A percentile compares a stretch with the other conserved stretches of the same genome.
Conservation (phyloP, 306 rosid species). For the Quercus robur region DNA sequence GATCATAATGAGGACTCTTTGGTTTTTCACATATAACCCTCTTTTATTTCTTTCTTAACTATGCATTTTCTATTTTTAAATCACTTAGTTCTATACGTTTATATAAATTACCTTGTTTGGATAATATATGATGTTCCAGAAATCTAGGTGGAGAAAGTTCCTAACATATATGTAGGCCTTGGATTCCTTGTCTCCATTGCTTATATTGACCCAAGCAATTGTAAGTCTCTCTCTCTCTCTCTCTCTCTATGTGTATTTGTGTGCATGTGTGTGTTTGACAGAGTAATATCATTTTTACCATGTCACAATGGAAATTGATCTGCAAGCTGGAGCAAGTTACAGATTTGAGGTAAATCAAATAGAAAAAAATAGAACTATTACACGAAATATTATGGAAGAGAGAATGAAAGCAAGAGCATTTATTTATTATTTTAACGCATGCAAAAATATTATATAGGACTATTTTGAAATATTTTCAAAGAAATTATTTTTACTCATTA, state of each 20-base stretch:
- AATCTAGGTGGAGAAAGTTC: conserved; percentile 69
- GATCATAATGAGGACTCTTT: not conserved
- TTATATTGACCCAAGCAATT: conserved; percentile 88
- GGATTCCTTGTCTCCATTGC: conserved; percentile 90
- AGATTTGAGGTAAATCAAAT: conserved; percentile 57
- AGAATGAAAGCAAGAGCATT: too few relatives aligned
- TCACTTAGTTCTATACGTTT: too few relatives aligned
- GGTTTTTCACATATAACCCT: conserved; percentile 21
- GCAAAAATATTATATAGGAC: too few relatives aligned
- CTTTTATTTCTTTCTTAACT: not conserved
- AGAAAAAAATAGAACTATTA: not conserved
- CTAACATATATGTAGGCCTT: conserved; percentile 58
- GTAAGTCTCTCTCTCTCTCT: conserved; percentile 28
- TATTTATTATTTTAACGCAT: too few relatives aligned
- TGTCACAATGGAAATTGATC: conserved; percentile 84
- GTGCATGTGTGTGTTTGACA: not conserved
- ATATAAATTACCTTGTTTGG: not conserved
- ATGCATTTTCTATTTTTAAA: too few relatives aligned
- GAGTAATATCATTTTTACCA: not conserved
- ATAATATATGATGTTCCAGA: conserved; percentile 24
- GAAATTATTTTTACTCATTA: too few relatives aligned
- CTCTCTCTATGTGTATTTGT: too few relatives aligned
- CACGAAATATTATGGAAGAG: too few relatives aligned
- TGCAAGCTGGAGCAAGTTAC: conserved; percentile 87
- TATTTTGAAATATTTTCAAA: too few relatives aligned